These are phyloP conservation scores for Venturia asperata DNA, from an alignment of 2,329 filamentous ascomycete species.

Conservation along the genomic window DNA sequence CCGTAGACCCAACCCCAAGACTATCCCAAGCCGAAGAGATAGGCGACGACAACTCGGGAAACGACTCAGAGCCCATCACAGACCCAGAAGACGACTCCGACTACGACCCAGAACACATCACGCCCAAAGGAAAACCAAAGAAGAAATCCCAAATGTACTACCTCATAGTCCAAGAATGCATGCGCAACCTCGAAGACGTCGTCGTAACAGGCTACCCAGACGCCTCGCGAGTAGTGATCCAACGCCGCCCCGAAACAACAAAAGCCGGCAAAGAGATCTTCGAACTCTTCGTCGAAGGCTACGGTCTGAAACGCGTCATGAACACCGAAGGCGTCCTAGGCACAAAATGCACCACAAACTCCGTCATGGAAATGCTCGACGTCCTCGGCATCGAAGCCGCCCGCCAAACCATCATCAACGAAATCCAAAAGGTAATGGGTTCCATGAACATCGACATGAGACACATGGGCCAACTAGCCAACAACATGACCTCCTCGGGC, in stretches of 20 bases:
- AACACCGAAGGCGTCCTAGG: slow-evolving; percentile 87
- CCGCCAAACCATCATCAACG: slow-evolving; percentile 75
- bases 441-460: slow-evolving; percentile 94
- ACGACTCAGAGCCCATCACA: slow-evolving; percentile 20
- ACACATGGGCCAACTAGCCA: slow-evolving; percentile 94
- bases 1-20: slow-evolving; percentile 48
- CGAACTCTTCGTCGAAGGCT: slow-evolving; percentile 78
- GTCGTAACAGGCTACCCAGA: slow-evolving; percentile 85
- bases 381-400: slow-evolving; percentile 95
- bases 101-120: slow-evolving; percentile 14
- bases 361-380: slow-evolving; percentile 79
- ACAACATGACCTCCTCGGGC: slow-evolving; percentile 99
- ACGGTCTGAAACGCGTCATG: slow-evolving; percentile 84
- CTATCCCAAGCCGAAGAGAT: slow-evolving; percentile 27
- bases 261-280: slow-evolving; percentile 21
- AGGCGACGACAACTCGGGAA: slow-evolving; percentile 26
- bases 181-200: slow-evolving; percentile 73
- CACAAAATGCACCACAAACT: slow-evolving; percentile 68
- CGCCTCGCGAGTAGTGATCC: slow-evolving; percentile 79
- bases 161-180: slow-evolving; percentile 75
- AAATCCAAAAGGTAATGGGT: slow-evolving; percentile 85
- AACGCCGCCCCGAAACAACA: slow-evolving; percentile 63
- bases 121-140: slow-evolving; percentile 38
- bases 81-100: slow-evolving; percentile 22
- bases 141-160: slow-evolving; percentile 56